Conservation (phyloP, 495 filamentous ascomycete species). For the Neurospora pannonica region DNA sequence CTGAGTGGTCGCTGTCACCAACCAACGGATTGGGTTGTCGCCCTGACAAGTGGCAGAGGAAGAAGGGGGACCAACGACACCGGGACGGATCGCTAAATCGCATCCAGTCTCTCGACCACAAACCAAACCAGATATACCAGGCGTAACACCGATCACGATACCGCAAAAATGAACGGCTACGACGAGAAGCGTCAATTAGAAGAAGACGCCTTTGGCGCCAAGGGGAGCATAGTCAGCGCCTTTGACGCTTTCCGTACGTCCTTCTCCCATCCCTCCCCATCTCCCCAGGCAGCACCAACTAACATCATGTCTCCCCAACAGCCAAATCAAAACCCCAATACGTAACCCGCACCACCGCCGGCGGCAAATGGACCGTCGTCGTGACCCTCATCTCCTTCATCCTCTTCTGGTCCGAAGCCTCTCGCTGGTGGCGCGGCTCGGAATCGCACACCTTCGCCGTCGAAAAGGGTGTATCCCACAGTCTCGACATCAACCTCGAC, state of each 20-base stretch:
- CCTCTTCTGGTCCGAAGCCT: conserved; percentile 67
- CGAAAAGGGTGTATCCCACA: conserved; percentile 81
- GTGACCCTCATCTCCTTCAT: conserved; percentile 62
- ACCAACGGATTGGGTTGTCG: neutral
- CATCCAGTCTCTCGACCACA: neutral
- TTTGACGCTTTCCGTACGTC: conserved; percentile 96
- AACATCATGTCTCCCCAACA: conserved; percentile 26
- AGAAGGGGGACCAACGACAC: neutral
- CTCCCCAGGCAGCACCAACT: conserved; percentile 11
- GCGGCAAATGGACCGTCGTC: conserved; percentile 86
- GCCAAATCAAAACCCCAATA: conserved; percentile 96
- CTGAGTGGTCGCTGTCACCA: neutral
- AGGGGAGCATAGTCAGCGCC: conserved; percentile 61
- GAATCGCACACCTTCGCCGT: conserved; percentile 87
- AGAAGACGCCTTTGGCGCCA: conserved; percentile 70
- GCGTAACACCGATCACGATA: neutral
- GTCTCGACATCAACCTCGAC: conserved; percentile 91
- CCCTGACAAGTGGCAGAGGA: neutral
- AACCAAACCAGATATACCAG: neutral
- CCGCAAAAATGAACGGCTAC: conserved; percentile 44
- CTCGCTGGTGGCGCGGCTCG: conserved; percentile 70
- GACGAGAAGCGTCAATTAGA: conserved; percentile 47
- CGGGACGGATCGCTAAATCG: neutral
- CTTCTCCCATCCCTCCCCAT: neutral
- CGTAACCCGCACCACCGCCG: conserved; percentile 66